Conservation (phyloP, 768 basidiomycete species). For the Termitomyces sp. region DNA sequence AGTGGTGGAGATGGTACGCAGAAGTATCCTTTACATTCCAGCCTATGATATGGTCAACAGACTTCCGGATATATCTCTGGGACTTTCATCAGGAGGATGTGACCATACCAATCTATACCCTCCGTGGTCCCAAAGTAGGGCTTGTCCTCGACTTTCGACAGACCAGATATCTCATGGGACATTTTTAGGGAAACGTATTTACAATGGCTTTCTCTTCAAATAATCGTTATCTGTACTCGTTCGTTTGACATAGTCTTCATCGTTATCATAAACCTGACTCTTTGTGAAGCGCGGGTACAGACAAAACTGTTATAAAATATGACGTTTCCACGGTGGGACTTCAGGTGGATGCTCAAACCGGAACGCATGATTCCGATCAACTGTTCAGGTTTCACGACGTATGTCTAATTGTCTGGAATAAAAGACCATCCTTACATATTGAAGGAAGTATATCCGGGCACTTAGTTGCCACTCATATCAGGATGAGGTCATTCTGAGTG, state of each 20-base stretch:
- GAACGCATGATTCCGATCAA: slow-evolving; percentile 12
- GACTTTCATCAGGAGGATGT: slow-evolving; percentile 63
- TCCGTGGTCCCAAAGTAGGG: slow-evolving; percentile 45
- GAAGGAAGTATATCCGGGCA: slow-evolving; percentile 63
- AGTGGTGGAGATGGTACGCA: slow-evolving; percentile 67
- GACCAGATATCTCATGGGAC: too few species aligned
- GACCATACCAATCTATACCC: slow-evolving; percentile 33
- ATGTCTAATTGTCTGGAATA: background rate
- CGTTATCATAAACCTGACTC: background rate
- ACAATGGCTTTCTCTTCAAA: slow-evolving; percentile 66
- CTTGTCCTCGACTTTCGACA: background rate
- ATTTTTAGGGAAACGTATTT: slow-evolving; percentile 62
- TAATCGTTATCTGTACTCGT: slow-evolving; percentile 22
- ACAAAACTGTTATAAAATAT: slow-evolving; percentile 49
- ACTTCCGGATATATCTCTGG: slow-evolving; percentile 57
- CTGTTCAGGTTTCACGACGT: slow-evolving; percentile 29
- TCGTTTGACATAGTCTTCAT: slow-evolving; percentile 9
- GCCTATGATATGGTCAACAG: slow-evolving; percentile 25
- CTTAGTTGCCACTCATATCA: slow-evolving; percentile 63
- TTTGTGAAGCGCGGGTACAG: slow-evolving; percentile 49
- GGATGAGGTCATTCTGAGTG: slow-evolving; percentile 68
- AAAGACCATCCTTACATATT: background rate
- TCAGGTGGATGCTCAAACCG: slow-evolving; percentile 7
- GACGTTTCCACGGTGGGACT: slow-evolving; percentile 41
- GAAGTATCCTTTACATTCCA: background rate